Conservation (phyloP, 1,284 basidiomycete species). For the Entoloma clypeatum region DNA sequence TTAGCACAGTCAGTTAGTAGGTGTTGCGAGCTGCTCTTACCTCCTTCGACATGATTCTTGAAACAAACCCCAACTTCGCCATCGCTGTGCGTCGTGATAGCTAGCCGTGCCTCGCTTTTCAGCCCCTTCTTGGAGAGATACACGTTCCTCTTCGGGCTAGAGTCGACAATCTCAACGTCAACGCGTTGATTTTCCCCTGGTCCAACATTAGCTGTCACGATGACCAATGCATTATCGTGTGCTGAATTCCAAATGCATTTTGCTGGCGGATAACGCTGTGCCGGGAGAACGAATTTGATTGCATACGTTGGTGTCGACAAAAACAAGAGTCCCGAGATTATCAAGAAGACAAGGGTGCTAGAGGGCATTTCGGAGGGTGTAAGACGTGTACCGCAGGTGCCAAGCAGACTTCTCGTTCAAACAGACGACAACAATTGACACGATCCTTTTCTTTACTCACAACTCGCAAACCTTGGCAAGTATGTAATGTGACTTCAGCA, state of each 20-base stretch:
- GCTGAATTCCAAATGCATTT: slow-evolving; percentile 95
- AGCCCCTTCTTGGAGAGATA: slow-evolving; percentile 90
- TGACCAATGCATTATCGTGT: slow-evolving; percentile 82
- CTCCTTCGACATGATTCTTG: slow-evolving; percentile 70
- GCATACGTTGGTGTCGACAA: slow-evolving; percentile 43
- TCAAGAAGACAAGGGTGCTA: slow-evolving; percentile 24
- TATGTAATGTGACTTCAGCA: too few species aligned
- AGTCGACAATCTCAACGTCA: slow-evolving; percentile 94
- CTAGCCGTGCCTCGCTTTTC: slow-evolving; percentile 87
- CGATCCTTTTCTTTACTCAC: too few species aligned
- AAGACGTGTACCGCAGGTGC: too few species aligned
- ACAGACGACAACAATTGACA: too few species aligned
- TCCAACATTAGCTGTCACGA: slow-evolving; percentile 90
- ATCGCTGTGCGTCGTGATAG: slow-evolving; percentile 90
- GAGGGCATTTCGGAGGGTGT: slow-evolving; percentile 13
- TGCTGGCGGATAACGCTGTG: slow-evolving; percentile 63
- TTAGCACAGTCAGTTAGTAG: not conserved
- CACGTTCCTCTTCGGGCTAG: slow-evolving; percentile 81
- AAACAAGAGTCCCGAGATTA: slow-evolving; percentile 32
- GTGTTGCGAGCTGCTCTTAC: slow-evolving; percentile 42
- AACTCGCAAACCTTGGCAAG: too few species aligned
- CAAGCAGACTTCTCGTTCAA: too few species aligned
- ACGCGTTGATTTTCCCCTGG: slow-evolving; percentile 72
- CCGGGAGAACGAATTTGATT: slow-evolving; percentile 80
- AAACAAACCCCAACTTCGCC: slow-evolving; percentile 97